Conservation (phyloP, 1,284 basidiomycete species). For the Heterobasidion parviporum region DNA sequence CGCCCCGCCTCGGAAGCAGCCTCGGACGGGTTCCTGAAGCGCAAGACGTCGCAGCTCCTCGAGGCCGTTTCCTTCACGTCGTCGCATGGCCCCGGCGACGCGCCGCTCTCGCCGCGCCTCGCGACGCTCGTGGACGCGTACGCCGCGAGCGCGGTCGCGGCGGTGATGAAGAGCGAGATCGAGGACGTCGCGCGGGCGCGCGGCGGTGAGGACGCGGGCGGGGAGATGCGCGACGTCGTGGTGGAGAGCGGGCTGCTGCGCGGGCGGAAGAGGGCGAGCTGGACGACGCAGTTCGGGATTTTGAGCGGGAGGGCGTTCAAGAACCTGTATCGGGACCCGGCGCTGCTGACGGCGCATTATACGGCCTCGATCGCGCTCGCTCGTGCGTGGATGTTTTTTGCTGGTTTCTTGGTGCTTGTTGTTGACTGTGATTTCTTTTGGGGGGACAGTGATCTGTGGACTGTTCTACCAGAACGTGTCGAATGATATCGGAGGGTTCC, state of each 20-base stretch:
- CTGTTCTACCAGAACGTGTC: conserved; percentile 75
- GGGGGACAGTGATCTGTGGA: conserved; percentile 63
- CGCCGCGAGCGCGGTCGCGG: conserved; percentile 59
- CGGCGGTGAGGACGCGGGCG: conserved; percentile 6
- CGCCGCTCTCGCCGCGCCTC: conserved; percentile 56
- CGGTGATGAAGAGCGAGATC: conserved; percentile 58
- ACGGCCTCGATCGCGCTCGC: conserved; percentile 78
- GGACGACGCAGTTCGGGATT: conserved; percentile 86
- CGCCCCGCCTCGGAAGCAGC: conserved; percentile 40
- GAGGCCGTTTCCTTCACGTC: conserved; percentile 51
- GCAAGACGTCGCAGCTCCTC: conserved; percentile 72
- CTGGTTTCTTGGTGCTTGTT: not conserved
- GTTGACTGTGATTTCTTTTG: not conserved
- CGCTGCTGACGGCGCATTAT: conserved; percentile 88
- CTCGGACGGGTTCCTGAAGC: conserved; percentile 46
- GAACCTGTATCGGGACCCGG: conserved; percentile 92
- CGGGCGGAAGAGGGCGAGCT: conserved; percentile 79
- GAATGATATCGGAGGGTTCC: conserved; percentile 92
- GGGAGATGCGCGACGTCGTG: conserved; percentile 54
- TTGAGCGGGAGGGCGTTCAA: conserved; percentile 96
- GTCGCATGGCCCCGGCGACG: conserved; percentile 21
- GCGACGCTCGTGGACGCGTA: conserved; percentile 71
- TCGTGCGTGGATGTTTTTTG: conserved; percentile 36
- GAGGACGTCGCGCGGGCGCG: conserved; percentile 31
- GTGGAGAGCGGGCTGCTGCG: conserved; percentile 61